phyloP scores from a whole-genome alignment of 1,139 yeast genomes.

The Yamadazyma friedrichii region DNA sequence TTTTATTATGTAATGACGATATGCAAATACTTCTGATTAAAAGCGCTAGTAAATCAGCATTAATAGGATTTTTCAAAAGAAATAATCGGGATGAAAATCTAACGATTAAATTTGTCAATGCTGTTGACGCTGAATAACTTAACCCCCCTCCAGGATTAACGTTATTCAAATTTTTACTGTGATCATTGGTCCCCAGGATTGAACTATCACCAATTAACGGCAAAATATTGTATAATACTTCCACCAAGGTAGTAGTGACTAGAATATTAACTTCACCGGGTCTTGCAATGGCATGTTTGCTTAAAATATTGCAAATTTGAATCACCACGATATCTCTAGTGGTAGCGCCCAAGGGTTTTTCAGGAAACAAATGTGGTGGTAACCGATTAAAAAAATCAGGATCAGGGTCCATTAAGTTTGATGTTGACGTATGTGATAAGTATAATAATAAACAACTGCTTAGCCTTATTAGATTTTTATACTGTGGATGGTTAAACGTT shows the following conservation, averaged over 20 bases:
- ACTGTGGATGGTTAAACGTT: slow-evolving; percentile 32
- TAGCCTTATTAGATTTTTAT: slow-evolving; percentile 54
- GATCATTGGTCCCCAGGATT: slow-evolving; percentile 21
- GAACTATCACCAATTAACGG: slow-evolving; percentile 26
- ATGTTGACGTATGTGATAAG: slow-evolving; percentile 53
- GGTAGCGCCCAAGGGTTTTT: slow-evolving; percentile 19
- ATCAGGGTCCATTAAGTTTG: slow-evolving; percentile 37
- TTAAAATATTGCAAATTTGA: slow-evolving; percentile 40
- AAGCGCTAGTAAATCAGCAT: slow-evolving; percentile 60
- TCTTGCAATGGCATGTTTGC: slow-evolving; percentile 11
- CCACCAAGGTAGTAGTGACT: slow-evolving; percentile 49
- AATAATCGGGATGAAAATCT: slow-evolving; percentile 43
- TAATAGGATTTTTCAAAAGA: slow-evolving; percentile 42
- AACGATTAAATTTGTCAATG: slow-evolving; percentile 53
- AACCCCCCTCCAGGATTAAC: slow-evolving; percentile 44
- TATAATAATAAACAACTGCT: slow-evolving; percentile 61
- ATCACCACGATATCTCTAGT: slow-evolving; percentile 64
- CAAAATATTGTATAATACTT: slow-evolving; percentile 60
- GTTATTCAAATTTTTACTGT: slow-evolving; percentile 28
- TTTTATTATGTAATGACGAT: slow-evolving; percentile 44
- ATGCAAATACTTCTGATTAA: slow-evolving; percentile 54
- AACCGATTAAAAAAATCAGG: slow-evolving; percentile 40
- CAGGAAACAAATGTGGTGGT: slow-evolving; percentile 27
- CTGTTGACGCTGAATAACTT: slow-evolving; percentile 59
- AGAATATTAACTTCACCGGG: slow-evolving; percentile 11